These are phyloP conservation scores for Selaginella tamariscina DNA, from an alignment of 75 land plant species.

Conservation along the genomic window DNA sequence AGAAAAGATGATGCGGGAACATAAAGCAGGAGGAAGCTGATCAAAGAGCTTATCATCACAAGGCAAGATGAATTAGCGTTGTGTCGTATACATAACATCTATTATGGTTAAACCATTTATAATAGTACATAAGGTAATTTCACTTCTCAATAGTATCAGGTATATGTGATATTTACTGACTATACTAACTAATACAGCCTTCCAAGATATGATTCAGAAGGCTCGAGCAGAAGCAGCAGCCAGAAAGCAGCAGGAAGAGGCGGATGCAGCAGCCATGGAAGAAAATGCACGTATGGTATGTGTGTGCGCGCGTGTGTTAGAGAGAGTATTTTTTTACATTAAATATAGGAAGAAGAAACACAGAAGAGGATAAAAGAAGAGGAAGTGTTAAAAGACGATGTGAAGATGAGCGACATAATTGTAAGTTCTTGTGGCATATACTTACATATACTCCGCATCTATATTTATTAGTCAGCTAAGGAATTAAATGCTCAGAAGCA, in stretches of 20 bases:
- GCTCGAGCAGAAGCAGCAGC: slow-evolving; percentile 19
- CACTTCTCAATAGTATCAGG: background rate
- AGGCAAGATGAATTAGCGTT: slow-evolving; percentile 13
- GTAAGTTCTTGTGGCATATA: background rate
- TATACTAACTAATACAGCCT: slow-evolving; percentile 8
- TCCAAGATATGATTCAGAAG: slow-evolving; percentile 22
- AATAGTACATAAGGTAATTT: too few relatives aligned
- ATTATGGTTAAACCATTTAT: too few relatives aligned
- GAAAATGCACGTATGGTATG: too few relatives aligned
- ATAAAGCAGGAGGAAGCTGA: slow-evolving; percentile 25
- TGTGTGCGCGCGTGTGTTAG: too few relatives aligned
- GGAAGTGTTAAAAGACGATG: slow-evolving; percentile 1
- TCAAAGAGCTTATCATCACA: slow-evolving; percentile 19
- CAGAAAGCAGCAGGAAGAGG: slow-evolving; percentile 12
- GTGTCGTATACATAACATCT: background rate
- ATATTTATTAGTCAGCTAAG: background rate
- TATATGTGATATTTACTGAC: background rate
- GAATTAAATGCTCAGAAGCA: background rate
- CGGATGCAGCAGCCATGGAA: background rate
- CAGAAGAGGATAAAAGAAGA: background rate
- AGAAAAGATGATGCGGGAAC: slow-evolving; percentile 25
- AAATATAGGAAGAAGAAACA: slow-evolving; percentile 7
- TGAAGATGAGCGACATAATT: background rate
- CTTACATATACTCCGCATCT: background rate
- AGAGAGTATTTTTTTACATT: too few relatives aligned